Conservation (phyloP, 345 rosid species). For the Acer yangbiense region DNA sequence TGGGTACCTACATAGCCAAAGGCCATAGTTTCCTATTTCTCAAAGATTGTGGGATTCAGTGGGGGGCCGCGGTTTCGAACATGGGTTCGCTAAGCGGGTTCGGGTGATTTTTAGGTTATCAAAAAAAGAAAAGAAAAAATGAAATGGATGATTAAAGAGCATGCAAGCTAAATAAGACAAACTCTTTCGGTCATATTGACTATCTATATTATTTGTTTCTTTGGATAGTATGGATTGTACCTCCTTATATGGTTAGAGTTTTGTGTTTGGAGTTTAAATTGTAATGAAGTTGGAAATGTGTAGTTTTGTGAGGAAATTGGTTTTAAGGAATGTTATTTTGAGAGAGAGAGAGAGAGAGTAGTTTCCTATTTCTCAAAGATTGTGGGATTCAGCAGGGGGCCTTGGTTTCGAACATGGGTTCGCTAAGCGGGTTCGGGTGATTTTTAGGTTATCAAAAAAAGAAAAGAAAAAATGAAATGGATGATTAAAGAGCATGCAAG, state of each 20-base stretch:
- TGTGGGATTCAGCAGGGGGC: too few species aligned
- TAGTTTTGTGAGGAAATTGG: not conserved
- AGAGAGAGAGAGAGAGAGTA: not conserved
- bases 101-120: too few species aligned
- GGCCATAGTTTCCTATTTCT: too few species aligned
- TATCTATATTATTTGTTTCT: not conserved
- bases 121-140: not conserved
- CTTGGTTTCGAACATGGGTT: too few species aligned
- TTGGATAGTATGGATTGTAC: not conserved
- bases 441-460: too few species aligned
- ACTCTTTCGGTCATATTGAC: not conserved
- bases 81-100: too few species aligned
- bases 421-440: too few species aligned
- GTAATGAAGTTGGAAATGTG: conserved; percentile 6
- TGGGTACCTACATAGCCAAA: too few species aligned
- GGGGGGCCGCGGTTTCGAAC: too few species aligned
- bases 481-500: not conserved
- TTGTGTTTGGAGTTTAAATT: not conserved
- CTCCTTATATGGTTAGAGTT: not conserved
- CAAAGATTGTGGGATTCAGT: too few species aligned
- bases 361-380: too few species aligned
- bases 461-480: not conserved
- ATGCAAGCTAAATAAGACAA: not conserved
- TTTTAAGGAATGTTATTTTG: too few species aligned
- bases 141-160: not conserved